Evolutionary conservation across 2,329 filamentous ascomycete genomes (phyloP).

Genomic region (Neobulgaria alba): DNA sequence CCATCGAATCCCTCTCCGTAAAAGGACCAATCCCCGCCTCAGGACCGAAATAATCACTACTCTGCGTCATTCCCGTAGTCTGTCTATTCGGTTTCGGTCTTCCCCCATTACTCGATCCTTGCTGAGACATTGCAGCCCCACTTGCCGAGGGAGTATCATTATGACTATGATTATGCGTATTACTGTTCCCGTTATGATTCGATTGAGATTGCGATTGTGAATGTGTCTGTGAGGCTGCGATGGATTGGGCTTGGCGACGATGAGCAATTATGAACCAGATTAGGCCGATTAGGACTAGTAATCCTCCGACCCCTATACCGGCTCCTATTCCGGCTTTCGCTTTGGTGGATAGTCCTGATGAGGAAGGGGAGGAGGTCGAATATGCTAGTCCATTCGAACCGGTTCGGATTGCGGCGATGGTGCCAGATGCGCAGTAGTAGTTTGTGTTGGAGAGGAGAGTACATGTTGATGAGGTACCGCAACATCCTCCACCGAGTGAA

Average conservation of each 20-base stretch:
- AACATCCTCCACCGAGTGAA: constrained; percentile 42
- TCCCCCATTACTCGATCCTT: constrained; percentile 7
- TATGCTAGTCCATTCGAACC: constrained; percentile 28
- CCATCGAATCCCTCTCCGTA: constrained; percentile 13
- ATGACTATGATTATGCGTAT: constrained; percentile 6
- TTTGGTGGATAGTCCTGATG: constrained; percentile 34
- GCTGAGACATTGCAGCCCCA: constrained; percentile 13
- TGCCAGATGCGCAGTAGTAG: constrained; percentile 32
- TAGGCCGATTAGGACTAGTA: constrained; percentile 34
- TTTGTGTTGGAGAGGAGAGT: constrained; percentile 31
- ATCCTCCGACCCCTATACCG: constrained; percentile 39
- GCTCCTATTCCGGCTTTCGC: constrained; percentile 50
- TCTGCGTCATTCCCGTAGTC: constrained; percentile 3
- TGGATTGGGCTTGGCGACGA: constrained; percentile 24
- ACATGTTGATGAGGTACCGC: constrained; percentile 37
- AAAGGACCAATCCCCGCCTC: constrained; percentile 38
- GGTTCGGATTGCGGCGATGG: constrained; percentile 23
- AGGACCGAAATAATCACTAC: constrained; percentile 27
- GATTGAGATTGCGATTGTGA: not conserved
- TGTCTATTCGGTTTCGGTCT: constrained; percentile 4
- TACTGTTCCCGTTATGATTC: constrained; percentile 9
- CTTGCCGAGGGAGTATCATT: too few species aligned
- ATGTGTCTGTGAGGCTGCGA: not conserved
- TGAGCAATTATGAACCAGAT: constrained; percentile 41
- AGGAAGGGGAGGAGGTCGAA: constrained; percentile 19